phyloP scores from a whole-genome alignment of 106 monocot species.

The Acanthochlamys bracteata region DNA sequence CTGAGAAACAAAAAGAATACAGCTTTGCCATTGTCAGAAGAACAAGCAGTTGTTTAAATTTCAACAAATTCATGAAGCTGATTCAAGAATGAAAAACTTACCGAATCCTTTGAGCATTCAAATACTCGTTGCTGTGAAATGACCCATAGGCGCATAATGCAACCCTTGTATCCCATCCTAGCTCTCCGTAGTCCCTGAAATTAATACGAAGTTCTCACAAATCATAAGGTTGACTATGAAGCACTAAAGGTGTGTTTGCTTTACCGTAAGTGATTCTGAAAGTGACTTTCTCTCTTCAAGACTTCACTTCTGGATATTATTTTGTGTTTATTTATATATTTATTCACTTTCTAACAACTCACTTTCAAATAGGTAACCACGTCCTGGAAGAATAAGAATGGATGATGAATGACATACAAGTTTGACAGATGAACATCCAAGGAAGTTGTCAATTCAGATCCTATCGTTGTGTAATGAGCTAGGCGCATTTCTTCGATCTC shows the following conservation, averaged over 20 bases:
- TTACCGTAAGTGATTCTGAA: no score
- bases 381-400: not conserved
- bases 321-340: not conserved
- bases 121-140: slow-evolving; percentile 65
- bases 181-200: slow-evolving; percentile 38
- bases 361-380: no score
- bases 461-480: slow-evolving; percentile 84
- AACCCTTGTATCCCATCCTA: slow-evolving; percentile 76
- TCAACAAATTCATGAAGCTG: not conserved
- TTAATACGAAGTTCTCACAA: not conserved
- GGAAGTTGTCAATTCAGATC: slow-evolving; percentile 70
- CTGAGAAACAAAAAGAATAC: slow-evolving; percentile 23
- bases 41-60: not conserved
- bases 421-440: slow-evolving; percentile 55
- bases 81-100: slow-evolving; percentile 5
- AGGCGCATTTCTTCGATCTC: slow-evolving; percentile 95
- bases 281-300: not conserved
- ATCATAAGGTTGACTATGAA: no score
- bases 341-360: not conserved
- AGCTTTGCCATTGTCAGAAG: not conserved
- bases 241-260: no score
- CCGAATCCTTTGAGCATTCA: slow-evolving; percentile 87
- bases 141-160: slow-evolving; percentile 59
- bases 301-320: not conserved
- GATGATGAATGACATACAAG: slow-evolving; percentile 27